Evolutionary conservation across 2,329 filamentous ascomycete genomes (phyloP).

Genomic region (Beauveria sp.): DNA sequence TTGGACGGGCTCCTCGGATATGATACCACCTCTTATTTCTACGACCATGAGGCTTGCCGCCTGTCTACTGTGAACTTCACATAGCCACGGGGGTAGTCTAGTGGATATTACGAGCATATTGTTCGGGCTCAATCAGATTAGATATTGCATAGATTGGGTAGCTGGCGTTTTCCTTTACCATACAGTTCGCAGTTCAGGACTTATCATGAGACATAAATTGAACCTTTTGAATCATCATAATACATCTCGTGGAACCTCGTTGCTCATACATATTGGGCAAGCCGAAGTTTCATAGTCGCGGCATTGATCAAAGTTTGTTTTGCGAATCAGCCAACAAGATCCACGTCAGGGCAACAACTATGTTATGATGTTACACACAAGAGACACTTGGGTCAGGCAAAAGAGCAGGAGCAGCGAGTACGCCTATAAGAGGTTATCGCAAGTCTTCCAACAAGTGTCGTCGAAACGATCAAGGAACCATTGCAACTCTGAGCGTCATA

Average conservation of each 20-base stretch:
- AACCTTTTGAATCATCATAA: not conserved
- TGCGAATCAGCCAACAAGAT: too few relatives aligned
- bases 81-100: not conserved
- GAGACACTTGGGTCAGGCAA: not conserved
- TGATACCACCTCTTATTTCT: constrained; percentile 11
- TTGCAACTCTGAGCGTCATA: not conserved
- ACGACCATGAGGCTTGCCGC: constrained; percentile 6
- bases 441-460: too few relatives aligned
- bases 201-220: not conserved
- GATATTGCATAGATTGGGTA: constrained; percentile 10
- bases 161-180: constrained; percentile 8
- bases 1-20: constrained; percentile 3
- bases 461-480: not conserved
- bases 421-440: too few relatives aligned
- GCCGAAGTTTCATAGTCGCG: too few relatives aligned
- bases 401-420: not conserved
- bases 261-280: too few relatives aligned
- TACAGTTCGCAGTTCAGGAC: not conserved
- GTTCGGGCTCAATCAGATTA: constrained; percentile 10
- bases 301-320: too few relatives aligned
- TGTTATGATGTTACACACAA: too few relatives aligned
- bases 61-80: not conserved
- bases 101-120: constrained; percentile 7
- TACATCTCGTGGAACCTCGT: too few relatives aligned
- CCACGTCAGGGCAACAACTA: too few relatives aligned